These are phyloP conservation scores for Cadophora gregata DNA, from an alignment of 2,329 filamentous ascomycete species.

Conservation along the genomic window DNA sequence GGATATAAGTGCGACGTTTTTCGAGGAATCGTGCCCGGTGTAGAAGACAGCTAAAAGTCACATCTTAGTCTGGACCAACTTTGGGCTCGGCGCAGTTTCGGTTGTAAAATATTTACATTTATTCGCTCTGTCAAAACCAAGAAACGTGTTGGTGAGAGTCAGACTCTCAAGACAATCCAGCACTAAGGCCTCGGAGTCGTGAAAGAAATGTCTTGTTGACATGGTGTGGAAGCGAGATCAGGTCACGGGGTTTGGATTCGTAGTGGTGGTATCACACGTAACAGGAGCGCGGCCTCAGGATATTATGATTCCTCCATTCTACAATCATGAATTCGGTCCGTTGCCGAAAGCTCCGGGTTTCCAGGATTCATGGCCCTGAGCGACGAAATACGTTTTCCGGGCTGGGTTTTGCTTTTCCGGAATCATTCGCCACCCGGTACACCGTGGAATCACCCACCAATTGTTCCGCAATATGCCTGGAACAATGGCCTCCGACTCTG, in stretches of 20 bases:
- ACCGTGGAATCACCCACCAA: not conserved
- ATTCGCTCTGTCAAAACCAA: slow-evolving; percentile 51
- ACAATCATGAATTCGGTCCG: not conserved
- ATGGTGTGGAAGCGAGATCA: slow-evolving; percentile 5
- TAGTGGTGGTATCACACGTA: not conserved
- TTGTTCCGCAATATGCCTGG: not conserved
- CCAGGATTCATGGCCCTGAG: not conserved
- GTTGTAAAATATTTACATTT: slow-evolving; percentile 42
- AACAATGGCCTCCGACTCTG: not conserved
- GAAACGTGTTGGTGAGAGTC: slow-evolving; percentile 50
- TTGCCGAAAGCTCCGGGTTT: not conserved
- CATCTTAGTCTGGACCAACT: slow-evolving; percentile 45
- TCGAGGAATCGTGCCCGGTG: slow-evolving; percentile 23
- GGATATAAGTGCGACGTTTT: slow-evolving; percentile 30
- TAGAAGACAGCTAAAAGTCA: slow-evolving; percentile 10
- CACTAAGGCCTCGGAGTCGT: slow-evolving; percentile 45
- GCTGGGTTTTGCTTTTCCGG: not conserved
- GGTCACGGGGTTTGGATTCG: not conserved
- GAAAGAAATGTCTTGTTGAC: slow-evolving; percentile 25
- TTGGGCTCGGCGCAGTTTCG: not conserved
- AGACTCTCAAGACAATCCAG: slow-evolving; percentile 53
- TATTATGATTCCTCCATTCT: not conserved
- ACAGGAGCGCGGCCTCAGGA: not conserved
- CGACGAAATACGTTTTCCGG: not conserved
- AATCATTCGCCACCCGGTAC: not conserved